A percentile compares a stretch with the other conserved stretches of the same genome.
phyloP scores from a whole-genome alignment of 2,329 filamentous ascomycete species.

The Neonectria punicea region DNA sequence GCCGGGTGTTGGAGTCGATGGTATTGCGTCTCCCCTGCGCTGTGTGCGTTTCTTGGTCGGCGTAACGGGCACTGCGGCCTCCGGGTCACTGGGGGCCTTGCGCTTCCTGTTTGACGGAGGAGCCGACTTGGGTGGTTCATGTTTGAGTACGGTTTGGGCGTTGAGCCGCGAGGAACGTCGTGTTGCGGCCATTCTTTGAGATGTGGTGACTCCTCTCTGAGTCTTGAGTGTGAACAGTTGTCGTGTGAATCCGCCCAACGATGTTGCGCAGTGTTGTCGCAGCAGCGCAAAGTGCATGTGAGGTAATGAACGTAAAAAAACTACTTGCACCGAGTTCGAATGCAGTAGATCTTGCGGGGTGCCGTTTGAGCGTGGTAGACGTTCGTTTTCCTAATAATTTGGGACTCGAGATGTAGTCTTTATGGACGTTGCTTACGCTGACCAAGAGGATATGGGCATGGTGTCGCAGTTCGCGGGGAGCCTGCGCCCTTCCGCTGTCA shows the following conservation, averaged over 20 bases:
- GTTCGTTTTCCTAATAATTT: not conserved
- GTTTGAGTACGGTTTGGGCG: conserved; percentile 31
- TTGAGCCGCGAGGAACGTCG: conserved; percentile 56
- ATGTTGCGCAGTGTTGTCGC: conserved; percentile 13
- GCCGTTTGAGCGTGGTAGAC: not conserved
- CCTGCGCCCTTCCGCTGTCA: conserved; percentile 19
- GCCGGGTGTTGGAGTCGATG: conserved; percentile 60
- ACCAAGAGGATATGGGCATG: not conserved
- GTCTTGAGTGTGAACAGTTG: not conserved
- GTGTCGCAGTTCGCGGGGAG: conserved; percentile 10
- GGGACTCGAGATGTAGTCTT: not conserved
- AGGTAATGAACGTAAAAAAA: conserved; percentile 4
- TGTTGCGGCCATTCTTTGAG: conserved; percentile 46
- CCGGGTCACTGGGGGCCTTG: conserved; percentile 43
- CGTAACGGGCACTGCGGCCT: conserved; percentile 41
- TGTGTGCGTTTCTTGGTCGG: conserved; percentile 47
- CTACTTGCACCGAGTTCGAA: not conserved
- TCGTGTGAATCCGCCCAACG: conserved; percentile 24
- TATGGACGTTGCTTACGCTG: conserved; percentile 15
- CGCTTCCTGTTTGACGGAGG: conserved; percentile 48
- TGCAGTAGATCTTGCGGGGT: not conserved
- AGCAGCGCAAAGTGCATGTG: conserved; percentile 28
- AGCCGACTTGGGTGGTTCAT: conserved; percentile 33
- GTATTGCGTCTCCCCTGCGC: conserved; percentile 40
- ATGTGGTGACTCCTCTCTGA: conserved; percentile 23